phyloP scores from a whole-genome alignment of 2,329 filamentous ascomycete genomes.

The Thielaviopsis punctulata region DNA sequence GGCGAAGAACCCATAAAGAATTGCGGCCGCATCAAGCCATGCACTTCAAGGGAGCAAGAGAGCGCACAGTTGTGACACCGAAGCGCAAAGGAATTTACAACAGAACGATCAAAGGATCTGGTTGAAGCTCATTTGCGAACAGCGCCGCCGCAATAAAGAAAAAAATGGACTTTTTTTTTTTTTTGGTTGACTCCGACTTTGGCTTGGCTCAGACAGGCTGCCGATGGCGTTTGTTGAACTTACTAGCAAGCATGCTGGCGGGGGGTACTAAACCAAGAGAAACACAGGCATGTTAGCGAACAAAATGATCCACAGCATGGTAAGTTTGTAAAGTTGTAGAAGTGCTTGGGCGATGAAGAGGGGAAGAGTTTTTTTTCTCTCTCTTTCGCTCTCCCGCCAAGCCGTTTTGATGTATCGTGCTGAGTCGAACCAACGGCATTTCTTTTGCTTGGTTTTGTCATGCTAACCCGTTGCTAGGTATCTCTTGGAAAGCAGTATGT shows the following conservation, averaged over 20 bases:
- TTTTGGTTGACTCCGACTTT: not conserved
- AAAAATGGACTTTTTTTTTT: no score
- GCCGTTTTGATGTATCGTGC: no score
- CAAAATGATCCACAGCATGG: not conserved
- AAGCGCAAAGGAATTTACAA: no score
- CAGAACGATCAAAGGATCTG: no score
- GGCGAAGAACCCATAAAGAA: no score
- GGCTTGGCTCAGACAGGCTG: not conserved
- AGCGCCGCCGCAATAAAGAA: not conserved
- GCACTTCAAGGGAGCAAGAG: no score
- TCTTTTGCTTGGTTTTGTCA: constrained; percentile 2
- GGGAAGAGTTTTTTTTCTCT: no score
- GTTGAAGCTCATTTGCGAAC: not conserved
- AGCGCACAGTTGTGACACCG: no score
- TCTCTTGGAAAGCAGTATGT: constrained; percentile 46
- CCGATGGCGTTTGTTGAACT: constrained; percentile 18
- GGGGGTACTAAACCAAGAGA: constrained; percentile 33
- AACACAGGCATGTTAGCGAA: not conserved
- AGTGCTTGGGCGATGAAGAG: no score
- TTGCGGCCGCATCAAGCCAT: not conserved
- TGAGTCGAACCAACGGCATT: no score
- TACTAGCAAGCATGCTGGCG: constrained; percentile 51
- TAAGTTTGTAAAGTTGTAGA: no score
- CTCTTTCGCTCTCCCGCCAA: no score
- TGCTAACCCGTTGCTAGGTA: constrained; percentile 26